Base-by-base conservation (phyloP, 768 basidiomycete species). In the Lactarius quietus region DNA sequence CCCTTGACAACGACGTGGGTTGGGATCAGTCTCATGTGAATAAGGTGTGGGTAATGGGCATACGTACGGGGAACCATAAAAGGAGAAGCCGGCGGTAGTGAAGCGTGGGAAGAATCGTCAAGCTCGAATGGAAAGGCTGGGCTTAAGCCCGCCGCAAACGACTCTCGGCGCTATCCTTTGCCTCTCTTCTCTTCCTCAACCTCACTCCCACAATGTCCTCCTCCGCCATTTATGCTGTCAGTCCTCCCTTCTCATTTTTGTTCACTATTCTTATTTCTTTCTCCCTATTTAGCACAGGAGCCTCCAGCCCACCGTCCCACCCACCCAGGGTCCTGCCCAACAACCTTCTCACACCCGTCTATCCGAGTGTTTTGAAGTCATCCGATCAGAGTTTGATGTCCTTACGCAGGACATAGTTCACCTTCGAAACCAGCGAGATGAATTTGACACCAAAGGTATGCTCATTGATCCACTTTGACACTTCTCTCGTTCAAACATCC, bases 381-480 rank as follows among this genome's bases (percentile, higher is more conserved):
- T 97, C 71, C 83, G 88, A 68, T 84, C 86, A 61, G 95, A 98
- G 78, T 95, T 93, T 72, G 94, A 97, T 58, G 78, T 78, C 62
- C 78, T 95, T 65, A 77, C 84, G 10, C 78, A 81, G 55, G 94
- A 97, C 72, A 77, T 90, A 57, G 79, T 76, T n/a, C 72, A 83
- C 12, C 80, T 90, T 70, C 84, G 92, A 62, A 81, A 78, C 35
- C 92, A 96, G 77, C 80, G 92, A 57, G 95, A 97, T 70, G 96
- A 98, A 63, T 91, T 87, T 73, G 95, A 98, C 77, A 81, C 80
- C 7, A 95, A 94, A 82, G 84, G 96, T 95, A 68, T 63, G 87
- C 81, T 39, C 23, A 35, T 54, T 54, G 45, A 51, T 54, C 20
- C 9, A 28, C 55, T 66, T n/a, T 33, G 53, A 29, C 7, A 57